Evolutionary conservation across 495 filamentous ascomycete species (phyloP).

Genomic region (Hypoxylon perforatum): DNA sequence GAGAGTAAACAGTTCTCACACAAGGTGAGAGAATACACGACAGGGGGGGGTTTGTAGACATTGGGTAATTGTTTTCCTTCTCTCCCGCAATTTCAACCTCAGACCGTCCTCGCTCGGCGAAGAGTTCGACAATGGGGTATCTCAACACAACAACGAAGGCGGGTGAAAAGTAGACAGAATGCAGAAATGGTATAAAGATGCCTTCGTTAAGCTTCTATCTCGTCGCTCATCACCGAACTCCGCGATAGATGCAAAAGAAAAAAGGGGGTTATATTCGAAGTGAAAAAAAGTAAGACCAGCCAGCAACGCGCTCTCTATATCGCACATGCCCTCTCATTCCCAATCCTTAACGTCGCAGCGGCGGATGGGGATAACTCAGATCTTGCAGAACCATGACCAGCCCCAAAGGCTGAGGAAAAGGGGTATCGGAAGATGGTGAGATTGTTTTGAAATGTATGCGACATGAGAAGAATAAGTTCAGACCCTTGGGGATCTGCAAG

Average conservation of each 20-base stretch:
- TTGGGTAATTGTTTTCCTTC: conserved; percentile 28
- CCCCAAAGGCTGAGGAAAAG: conserved; percentile 30
- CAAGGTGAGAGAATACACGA: conserved; percentile 17
- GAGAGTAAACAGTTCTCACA: conserved; percentile 24
- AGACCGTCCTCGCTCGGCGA: conserved; percentile 45
- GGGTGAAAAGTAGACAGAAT: conserved; percentile 31
- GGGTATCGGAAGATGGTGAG: conserved; percentile 38
- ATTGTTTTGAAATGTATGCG: conserved; percentile 28
- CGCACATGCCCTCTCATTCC: conserved; percentile 21
- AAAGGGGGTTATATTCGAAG: conserved; percentile 33
- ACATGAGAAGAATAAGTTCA: conserved; percentile 31
- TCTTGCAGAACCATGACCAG: conserved; percentile 35
- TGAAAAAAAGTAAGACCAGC: conserved; percentile 44
- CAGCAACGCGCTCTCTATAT: conserved; percentile 40
- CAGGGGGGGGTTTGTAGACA: conserved; percentile 2
- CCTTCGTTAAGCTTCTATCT: conserved; percentile 42
- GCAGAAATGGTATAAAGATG: conserved; percentile 43
- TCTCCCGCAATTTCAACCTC: conserved; percentile 38
- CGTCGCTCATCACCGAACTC: conserved; percentile 39
- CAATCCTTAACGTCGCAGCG: conserved; percentile 11
- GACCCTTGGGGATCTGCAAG: conserved; percentile 33
- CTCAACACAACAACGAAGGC: conserved; percentile 45
- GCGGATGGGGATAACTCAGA: conserved; percentile 15
- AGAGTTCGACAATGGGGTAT: conserved; percentile 50
- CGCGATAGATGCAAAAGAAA: conserved; percentile 40